Evolutionary conservation across 805 yeast genomes (phyloP), one percentile per base, ranked within the genome.

Genomic region (Blastobotrys robertii): DNA sequence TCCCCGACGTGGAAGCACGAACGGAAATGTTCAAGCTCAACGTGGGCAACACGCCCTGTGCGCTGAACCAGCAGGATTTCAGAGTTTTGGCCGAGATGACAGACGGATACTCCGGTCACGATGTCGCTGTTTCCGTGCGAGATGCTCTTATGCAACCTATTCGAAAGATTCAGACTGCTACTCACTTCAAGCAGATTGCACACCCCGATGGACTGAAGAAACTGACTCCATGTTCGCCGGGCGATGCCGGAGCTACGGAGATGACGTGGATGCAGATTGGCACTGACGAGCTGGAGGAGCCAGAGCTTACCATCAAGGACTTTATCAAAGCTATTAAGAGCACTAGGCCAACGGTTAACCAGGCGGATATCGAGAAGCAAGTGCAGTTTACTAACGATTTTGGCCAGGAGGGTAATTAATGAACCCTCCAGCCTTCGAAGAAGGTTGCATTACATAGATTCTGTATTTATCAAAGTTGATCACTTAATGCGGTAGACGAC

Each of bases 81-180:
- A 75, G 78, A 50, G 69, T 79, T 1, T 69, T 92, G 50, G 97
- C 92, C 0, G 87, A 82, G 44, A 81, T 92, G 87, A 90, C 97
- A 0, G 94, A 86, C 4, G 98, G 98, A 8, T 90, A 92, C 63
- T 86, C 96, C 1, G 99, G 99, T 42, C 94, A 90, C 59, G 99
- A 92, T 72, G 76, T 92, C 34, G 90, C 97, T 0, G 96, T 92
- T 30, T 94, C 87, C 8, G 98, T 92, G 3, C 79, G 95, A 54
- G 99, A 92, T 63, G 97, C 97, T 0, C 69, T 92, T 52, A 92
- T 92, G 98, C 94, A 90, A 63, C 98, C 99, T 1, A 86, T 92
- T 46, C 75, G 98, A 55, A 87, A 86, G 59, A 86, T 92, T 49
- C 97, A 90, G 63, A 81, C 77, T 57, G 97, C 98, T 0, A 92